Conservation (phyloP, 345 rosid genomes). For the Arabidopsis thaliana region DNA sequence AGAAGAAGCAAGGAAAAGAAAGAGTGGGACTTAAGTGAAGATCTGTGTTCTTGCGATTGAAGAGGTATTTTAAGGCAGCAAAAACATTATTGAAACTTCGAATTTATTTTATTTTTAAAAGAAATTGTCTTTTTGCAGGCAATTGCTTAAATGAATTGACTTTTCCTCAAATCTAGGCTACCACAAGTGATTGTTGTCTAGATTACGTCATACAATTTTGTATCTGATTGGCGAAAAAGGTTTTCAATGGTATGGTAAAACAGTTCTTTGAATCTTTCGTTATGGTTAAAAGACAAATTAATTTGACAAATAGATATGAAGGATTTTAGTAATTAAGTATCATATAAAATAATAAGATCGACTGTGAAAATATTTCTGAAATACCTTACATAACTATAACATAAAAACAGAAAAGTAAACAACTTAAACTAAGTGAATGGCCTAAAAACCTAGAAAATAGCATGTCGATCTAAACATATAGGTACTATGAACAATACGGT, state of each 20-base stretch:
- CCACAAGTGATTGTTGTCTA: conserved; percentile 32
- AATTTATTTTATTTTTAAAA: background rate
- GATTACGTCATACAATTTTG: conserved; percentile 12
- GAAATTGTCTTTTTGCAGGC: background rate
- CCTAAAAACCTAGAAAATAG: too few relatives aligned
- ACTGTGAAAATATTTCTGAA: too few relatives aligned
- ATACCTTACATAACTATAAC: too few relatives aligned
- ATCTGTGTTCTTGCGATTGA: conserved; percentile 41
- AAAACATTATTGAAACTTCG: conserved; percentile 26
- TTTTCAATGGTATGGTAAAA: background rate
- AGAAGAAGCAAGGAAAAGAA: conserved; percentile 25
- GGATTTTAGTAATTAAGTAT: too few relatives aligned
- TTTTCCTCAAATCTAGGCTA: conserved; percentile 42
- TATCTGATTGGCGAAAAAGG: conserved; percentile 4
- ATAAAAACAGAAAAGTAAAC: too few relatives aligned
- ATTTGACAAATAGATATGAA: too few relatives aligned
- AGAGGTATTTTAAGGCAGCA: conserved; percentile 38
- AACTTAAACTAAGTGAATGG: too few relatives aligned
- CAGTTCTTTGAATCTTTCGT: too few relatives aligned
- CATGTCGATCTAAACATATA: background rate
- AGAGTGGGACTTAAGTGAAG: conserved; percentile 38
- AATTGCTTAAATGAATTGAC: conserved; percentile 18
- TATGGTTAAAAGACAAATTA: too few relatives aligned
- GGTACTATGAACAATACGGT: background rate
- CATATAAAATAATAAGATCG: too few relatives aligned